Evolutionary conservation across 192 early-diverging fungal species (phyloP), one percentile per base, ranked within the genome.

Genomic region (Podila horticola): DNA sequence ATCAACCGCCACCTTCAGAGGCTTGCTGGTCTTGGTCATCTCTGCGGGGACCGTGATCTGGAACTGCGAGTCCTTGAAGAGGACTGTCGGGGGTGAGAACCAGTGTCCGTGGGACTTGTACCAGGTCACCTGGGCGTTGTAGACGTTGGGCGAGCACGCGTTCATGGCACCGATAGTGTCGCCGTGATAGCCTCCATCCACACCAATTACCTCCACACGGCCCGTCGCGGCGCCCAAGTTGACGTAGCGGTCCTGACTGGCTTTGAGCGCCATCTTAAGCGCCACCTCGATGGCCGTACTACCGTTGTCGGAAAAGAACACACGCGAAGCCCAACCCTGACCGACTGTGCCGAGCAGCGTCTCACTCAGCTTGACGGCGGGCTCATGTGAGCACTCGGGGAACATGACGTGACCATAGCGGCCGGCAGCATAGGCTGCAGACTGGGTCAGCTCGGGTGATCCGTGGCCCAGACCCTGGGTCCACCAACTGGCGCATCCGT

Each of bases 151-250:
- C 41, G 88, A 85, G 67, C 90, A 93, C 6, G 92, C 91, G 72
- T 94, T 89, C 95, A 96, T 96, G 26, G 91, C 88, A 29, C 94
- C 94, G 51, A 95, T 95, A 2, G 95, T 96, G 67, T 96, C 95
- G 38, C 95, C 95, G 72, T 96, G 95, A 71, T 96, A 96, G n/a
- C 88, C 86, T 9, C 95, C 93, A 33, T 92, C 83, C 5, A 94
- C 67, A 30, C 94, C 94, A 33, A 95, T 71, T 3, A 93, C 83
- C 60, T 88, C 89, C 11, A 91, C 58, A 0, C 61, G 74, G 45
- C 66, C 71, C 51, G 74, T 84, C 20, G 64, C 64, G 19, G 74
- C 49, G 17, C 76, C 81, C 17, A 74, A 31, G 38, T 79, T 74
- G 8, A 69, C 69, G 19, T 88, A 83, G 10, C 83, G 71, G 59